phyloP scores from a whole-genome alignment of 2,329 filamentous ascomycete genomes.

The Fusarium verrucosum region DNA sequence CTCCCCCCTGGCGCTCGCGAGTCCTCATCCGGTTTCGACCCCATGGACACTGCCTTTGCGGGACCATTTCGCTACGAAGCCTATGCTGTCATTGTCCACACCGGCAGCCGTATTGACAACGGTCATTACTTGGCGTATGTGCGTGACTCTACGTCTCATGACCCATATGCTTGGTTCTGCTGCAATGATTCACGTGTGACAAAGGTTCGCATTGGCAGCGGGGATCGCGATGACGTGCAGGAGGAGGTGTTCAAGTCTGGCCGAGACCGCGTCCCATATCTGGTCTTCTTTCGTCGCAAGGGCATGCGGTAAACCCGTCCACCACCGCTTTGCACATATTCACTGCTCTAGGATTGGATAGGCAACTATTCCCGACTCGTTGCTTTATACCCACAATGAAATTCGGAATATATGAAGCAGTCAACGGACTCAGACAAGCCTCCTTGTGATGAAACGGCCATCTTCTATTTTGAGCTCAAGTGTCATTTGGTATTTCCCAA shows the following conservation, averaged over 20 bases:
- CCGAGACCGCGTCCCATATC: slow-evolving; percentile 55
- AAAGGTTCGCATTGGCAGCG: slow-evolving; percentile 54
- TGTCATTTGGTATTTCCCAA: not conserved
- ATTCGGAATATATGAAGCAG: not conserved
- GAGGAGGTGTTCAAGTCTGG: slow-evolving; percentile 53
- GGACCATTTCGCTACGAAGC: slow-evolving; percentile 80
- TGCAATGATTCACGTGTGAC: slow-evolving; percentile 59
- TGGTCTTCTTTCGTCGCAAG: slow-evolving; percentile 58
- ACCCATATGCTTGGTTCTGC: slow-evolving; percentile 58
- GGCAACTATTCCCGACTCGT: not conserved
- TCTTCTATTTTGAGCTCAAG: slow-evolving; percentile 8
- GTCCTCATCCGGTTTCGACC: slow-evolving; percentile 42
- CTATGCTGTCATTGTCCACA: slow-evolving; percentile 84
- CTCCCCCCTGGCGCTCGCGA: slow-evolving; percentile 49
- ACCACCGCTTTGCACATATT: not conserved
- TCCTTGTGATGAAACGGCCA: not conserved
- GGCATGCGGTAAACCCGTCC: slow-evolving; percentile 32
- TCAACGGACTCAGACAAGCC: not conserved
- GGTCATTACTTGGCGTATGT: slow-evolving; percentile 85
- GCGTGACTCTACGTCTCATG: slow-evolving; percentile 61
- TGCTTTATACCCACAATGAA: not conserved
- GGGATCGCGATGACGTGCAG: slow-evolving; percentile 48
- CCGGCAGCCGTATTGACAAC: slow-evolving; percentile 70
- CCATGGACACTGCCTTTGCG: slow-evolving; percentile 53
- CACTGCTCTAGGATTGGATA: not conserved